phyloP scores from a whole-genome alignment of 495 filamentous ascomycete species.

The Hypoxylon cercidicola region DNA sequence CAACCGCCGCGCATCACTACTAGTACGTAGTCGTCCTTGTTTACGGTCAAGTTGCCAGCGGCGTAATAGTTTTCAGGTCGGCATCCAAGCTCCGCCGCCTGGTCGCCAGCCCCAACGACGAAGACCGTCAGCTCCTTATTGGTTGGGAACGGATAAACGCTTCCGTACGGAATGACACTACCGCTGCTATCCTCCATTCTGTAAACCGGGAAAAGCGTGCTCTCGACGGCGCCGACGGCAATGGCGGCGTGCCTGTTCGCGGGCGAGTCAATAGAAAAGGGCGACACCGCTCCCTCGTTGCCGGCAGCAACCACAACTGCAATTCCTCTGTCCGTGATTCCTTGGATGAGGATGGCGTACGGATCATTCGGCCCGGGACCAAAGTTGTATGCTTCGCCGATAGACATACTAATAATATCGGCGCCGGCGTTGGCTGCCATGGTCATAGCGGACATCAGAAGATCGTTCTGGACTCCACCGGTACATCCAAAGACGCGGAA shows the following conservation, averaged over 20 bases:
- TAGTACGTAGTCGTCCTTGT: conserved; percentile 10
- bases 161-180: conserved; percentile 3
- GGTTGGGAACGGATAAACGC: conserved; percentile 3
- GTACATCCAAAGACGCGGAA: conserved; percentile 10
- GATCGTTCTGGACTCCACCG: conserved; percentile 10
- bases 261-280: conserved; percentile 43
- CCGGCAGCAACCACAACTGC: conserved; percentile 49
- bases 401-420: conserved; percentile 15
- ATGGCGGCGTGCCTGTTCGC: background rate
- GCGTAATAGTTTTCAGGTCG: background rate
- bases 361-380: background rate
- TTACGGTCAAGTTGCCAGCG: background rate
- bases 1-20: background rate
- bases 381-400: conserved; percentile 5
- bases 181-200: conserved; percentile 1
- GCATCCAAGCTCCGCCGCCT: conserved; percentile 5
- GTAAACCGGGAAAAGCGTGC: conserved; percentile 6
- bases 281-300: conserved; percentile 49
- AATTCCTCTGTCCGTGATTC: conserved; percentile 45
- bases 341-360: conserved; percentile 30
- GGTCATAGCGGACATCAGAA: conserved; percentile 7
- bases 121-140: background rate
- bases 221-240: conserved; percentile 8
- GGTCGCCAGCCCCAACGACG: background rate
- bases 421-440: conserved; percentile 8